Percentiles rank a stretch among this genome's conserved stretches.
phyloP scores from a whole-genome alignment of 495 filamentous ascomycete genomes.

The Penicillium nucicola region DNA sequence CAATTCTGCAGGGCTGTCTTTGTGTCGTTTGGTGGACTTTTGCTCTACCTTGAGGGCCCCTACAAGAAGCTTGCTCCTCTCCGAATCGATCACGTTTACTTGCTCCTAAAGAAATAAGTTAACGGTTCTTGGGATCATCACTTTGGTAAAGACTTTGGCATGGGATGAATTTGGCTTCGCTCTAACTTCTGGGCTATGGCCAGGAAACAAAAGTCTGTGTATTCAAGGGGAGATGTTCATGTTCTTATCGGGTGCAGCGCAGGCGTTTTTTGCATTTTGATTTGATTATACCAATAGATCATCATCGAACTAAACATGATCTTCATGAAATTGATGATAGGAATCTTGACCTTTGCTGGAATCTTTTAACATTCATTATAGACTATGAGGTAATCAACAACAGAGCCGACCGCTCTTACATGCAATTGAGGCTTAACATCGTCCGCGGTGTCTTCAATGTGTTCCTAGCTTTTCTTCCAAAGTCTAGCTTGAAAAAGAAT shows the following conservation, averaged over 20 bases:
- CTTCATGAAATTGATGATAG: slow-evolving; percentile 7
- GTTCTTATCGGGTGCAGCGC: slow-evolving; percentile 28
- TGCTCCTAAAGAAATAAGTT: slow-evolving; percentile 82
- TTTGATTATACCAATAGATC: slow-evolving; percentile 28
- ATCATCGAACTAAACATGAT: slow-evolving; percentile 17
- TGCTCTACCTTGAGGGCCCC: slow-evolving; percentile 87
- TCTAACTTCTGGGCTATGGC: not conserved
- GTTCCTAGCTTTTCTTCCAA: too few species aligned
- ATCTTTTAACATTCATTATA: not conserved
- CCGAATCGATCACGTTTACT: slow-evolving; percentile 87
- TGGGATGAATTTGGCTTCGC: not conserved
- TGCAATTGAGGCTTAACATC: too few species aligned
- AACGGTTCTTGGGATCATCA: not conserved
- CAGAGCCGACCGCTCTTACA: too few species aligned
- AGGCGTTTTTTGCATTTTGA: slow-evolving; percentile 31
- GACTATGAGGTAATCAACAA: too few species aligned
- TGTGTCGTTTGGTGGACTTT: slow-evolving; percentile 84
- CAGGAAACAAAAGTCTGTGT: slow-evolving; percentile 15
- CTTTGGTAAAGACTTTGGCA: slow-evolving; percentile 6
- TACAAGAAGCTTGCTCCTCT: slow-evolving; percentile 93
- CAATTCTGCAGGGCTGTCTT: slow-evolving; percentile 72
- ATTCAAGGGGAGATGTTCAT: slow-evolving; percentile 17
- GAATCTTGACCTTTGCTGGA: not conserved
- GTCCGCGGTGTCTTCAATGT: too few species aligned
- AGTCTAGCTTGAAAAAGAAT: too few species aligned